phyloP scores from a whole-genome alignment of 78 protist species.

The Salpingoeca rosetta region DNA sequence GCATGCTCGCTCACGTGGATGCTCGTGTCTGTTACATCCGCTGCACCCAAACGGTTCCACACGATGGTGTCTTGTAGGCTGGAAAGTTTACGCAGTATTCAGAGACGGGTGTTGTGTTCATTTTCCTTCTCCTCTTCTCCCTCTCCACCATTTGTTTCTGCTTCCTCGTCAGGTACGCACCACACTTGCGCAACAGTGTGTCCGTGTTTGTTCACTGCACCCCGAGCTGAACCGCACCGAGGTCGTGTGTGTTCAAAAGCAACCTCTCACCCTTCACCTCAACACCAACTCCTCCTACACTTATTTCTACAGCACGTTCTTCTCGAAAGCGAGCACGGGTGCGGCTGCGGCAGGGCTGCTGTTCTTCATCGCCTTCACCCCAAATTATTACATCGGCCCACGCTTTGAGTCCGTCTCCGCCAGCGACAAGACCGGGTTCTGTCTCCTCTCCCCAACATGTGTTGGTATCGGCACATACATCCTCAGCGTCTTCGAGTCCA shows the following conservation, averaged over 20 bases:
- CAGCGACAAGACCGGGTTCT: not conserved
- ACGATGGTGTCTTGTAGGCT: too few species aligned
- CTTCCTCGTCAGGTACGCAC: not conserved
- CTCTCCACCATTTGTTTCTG: not conserved
- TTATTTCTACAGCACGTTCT: not conserved
- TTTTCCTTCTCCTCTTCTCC: not conserved
- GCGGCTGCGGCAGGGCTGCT: not conserved
- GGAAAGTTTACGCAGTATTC: not conserved
- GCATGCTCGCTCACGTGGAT: not conserved
- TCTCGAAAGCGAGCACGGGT: not conserved
- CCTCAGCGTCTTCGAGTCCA: not conserved
- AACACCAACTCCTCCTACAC: not conserved
- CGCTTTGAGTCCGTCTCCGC: too few species aligned
- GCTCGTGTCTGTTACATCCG: not conserved
- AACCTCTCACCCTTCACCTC: too few species aligned
- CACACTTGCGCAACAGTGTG: too few species aligned
- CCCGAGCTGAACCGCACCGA: too few species aligned
- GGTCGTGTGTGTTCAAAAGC: too few species aligned
- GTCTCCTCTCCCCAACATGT: not conserved
- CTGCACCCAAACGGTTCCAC: too few species aligned
- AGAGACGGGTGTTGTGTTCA: not conserved
- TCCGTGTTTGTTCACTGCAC: too few species aligned
- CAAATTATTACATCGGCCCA: not conserved
- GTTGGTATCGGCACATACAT: not conserved
- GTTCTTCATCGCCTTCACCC: not conserved